phyloP scores from a whole-genome alignment of 2,329 filamentous ascomycete species.

The Botrytis tulipae region DNA sequence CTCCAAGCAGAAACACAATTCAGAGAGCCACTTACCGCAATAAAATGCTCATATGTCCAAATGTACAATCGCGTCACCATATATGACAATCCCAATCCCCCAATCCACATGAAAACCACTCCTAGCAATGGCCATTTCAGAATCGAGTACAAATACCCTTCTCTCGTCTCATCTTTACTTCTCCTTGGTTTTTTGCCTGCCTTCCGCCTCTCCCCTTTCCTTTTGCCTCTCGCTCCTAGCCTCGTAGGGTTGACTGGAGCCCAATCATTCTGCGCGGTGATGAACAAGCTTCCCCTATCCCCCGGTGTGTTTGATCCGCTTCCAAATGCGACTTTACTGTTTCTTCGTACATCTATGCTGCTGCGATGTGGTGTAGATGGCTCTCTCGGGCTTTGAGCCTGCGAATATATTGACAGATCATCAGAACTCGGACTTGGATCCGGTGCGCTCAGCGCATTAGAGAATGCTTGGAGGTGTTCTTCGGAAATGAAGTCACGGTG shows the following conservation, averaged over 20 bases:
- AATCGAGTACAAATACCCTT: slow-evolving; percentile 85
- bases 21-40: slow-evolving; percentile 15
- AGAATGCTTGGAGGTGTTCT: slow-evolving; percentile 74
- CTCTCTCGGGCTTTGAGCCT: slow-evolving; percentile 16
- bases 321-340: slow-evolving; percentile 15
- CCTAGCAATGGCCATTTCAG: slow-evolving; percentile 90
- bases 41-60: slow-evolving; percentile 69
- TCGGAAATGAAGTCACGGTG: slow-evolving; percentile 73
- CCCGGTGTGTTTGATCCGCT: slow-evolving; percentile 20
- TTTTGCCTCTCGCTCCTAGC: slow-evolving; percentile 38
- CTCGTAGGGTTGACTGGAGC: slow-evolving; percentile 65
- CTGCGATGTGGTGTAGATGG: slow-evolving; percentile 22
- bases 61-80: slow-evolving; percentile 84
- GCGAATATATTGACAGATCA: slow-evolving; percentile 41
- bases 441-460: slow-evolving; percentile 76
- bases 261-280: slow-evolving; percentile 95
- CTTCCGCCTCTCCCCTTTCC: slow-evolving; percentile 41
- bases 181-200: slow-evolving; percentile 40
- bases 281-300: slow-evolving; percentile 49
- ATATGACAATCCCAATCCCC: slow-evolving; percentile 71
- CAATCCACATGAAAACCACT: slow-evolving; percentile 77
- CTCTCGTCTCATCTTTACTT: slow-evolving; percentile 86
- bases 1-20: background rate
- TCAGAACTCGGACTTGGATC: slow-evolving; percentile 66
- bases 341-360: slow-evolving; percentile 25